Evolutionary conservation across 2,329 filamentous ascomycete species (phyloP).

Genomic region (Tolypocladium cylindrosporum): DNA sequence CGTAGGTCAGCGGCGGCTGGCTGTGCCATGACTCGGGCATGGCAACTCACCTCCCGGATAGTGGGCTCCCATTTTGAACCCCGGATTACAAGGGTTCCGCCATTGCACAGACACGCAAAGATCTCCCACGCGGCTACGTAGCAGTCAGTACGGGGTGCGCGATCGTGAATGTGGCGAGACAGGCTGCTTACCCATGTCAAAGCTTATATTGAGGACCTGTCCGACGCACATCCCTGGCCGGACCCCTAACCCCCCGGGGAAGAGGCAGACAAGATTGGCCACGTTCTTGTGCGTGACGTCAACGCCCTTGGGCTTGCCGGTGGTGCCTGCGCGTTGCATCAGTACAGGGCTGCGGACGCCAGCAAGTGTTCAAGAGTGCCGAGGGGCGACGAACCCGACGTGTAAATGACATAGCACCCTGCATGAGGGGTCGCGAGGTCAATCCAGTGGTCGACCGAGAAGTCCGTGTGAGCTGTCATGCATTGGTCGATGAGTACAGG

Average conservation of each 20-base stretch:
- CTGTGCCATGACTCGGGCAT: neutral
- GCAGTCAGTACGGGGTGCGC: constrained; percentile 4
- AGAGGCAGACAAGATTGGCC: constrained; percentile 39
- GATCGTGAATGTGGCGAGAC: neutral
- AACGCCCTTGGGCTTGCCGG: constrained; percentile 48
- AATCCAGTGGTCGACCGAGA: constrained; percentile 9
- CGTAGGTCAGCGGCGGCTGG: neutral
- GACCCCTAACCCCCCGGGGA: constrained; percentile 42
- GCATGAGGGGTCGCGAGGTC: constrained; percentile 23
- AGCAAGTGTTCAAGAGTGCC: neutral
- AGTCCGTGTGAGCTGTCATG: neutral
- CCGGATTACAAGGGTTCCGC: constrained; percentile 43
- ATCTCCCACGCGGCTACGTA: constrained; percentile 49
- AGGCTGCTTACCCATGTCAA: constrained; percentile 46
- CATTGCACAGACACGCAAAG: constrained; percentile 45
- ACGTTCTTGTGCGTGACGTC: constrained; percentile 46
- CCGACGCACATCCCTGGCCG: constrained; percentile 39
- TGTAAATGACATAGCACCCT: constrained; percentile 42
- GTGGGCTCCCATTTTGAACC: constrained; percentile 38
- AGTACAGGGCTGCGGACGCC: neutral
- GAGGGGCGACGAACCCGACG: constrained; percentile 30
- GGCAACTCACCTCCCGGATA: constrained; percentile 29
- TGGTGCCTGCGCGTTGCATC: constrained; percentile 28
- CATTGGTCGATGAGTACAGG: constrained; percentile 19
- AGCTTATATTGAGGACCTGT: constrained; percentile 47